phyloP scores from a whole-genome alignment of 225 moss, liverwort and hornwort genomes.

The Anthoceros angustus region DNA sequence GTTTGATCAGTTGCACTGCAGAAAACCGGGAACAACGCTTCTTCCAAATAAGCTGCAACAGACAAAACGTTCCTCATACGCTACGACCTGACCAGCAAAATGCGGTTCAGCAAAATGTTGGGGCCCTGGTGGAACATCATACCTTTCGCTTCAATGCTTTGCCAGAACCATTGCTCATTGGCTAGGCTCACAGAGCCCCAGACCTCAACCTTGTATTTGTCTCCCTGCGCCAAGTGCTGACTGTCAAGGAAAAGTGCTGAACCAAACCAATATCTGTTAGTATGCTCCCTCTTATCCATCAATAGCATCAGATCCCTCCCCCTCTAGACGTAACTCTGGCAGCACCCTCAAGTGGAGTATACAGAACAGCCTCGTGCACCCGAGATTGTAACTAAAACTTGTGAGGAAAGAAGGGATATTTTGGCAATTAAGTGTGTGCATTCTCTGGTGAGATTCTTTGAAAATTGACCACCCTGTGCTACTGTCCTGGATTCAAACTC shows the following conservation, averaged over 20 bases:
- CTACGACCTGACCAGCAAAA: not conserved
- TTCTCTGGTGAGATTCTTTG: not conserved
- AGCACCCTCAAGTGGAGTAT: not conserved
- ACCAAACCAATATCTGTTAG: too few relatives aligned
- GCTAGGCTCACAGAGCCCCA: not conserved
- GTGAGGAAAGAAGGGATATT: not conserved
- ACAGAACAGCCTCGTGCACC: not conserved
- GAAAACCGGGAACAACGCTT: not conserved
- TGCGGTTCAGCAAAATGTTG: too few relatives aligned
- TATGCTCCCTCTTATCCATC: not conserved
- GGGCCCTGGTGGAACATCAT: not conserved
- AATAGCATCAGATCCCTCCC: not conserved
- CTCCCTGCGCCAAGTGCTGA: not conserved
- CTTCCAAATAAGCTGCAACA: not conserved
- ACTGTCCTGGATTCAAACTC: not conserved
- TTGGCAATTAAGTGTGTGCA: constrained; percentile 1
- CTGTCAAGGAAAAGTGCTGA: not conserved
- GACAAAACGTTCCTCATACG: not conserved
- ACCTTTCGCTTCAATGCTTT: constrained; percentile 2
- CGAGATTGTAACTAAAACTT: not conserved
- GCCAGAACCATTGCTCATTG: constrained; percentile 2
- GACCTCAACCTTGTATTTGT: not conserved
- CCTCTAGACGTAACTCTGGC: not conserved
- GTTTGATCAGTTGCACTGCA: not conserved
- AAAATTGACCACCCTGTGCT: not conserved